A percentile compares a stretch with the other conserved stretches of the same genome.
These are phyloP conservation scores for Paragyromitra xinjiangensis DNA, from an alignment of 495 filamentous ascomycete genomes.

Conservation along the genomic window DNA sequence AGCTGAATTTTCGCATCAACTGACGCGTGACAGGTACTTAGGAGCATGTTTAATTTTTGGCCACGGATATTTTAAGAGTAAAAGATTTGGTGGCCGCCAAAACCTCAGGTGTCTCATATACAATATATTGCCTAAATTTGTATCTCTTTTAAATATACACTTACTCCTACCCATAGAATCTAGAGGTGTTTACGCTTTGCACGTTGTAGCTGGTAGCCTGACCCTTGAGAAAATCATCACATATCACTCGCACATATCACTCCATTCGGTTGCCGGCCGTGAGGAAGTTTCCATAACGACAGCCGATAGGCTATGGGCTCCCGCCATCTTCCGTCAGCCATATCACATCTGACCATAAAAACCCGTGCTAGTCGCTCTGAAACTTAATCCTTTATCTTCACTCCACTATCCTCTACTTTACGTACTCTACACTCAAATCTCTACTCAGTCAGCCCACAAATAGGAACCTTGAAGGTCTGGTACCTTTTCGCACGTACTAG, in stretches of 20 bases:
- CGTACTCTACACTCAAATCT: neutral
- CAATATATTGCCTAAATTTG: neutral
- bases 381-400: neutral
- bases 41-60: slow-evolving; percentile 21
- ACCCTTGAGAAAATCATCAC: neutral
- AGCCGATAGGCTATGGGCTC: neutral
- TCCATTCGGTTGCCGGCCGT: neutral
- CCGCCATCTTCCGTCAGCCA: neutral
- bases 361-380: neutral
- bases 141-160: neutral
- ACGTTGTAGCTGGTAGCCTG: neutral
- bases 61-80: neutral
- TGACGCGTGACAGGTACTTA: neutral
- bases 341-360: neutral
- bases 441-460: too few species aligned
- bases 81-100: neutral
- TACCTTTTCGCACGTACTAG: neutral
- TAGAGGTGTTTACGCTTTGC: neutral
- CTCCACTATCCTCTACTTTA: neutral
- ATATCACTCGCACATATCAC: neutral
- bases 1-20: neutral
- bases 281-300: neutral
- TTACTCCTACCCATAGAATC: neutral
- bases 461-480: neutral
- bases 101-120: neutral